These are phyloP conservation scores for Pyrenochaeta sp. DNA, from an alignment of 2,329 filamentous ascomycete species.

Conservation along the genomic window DNA sequence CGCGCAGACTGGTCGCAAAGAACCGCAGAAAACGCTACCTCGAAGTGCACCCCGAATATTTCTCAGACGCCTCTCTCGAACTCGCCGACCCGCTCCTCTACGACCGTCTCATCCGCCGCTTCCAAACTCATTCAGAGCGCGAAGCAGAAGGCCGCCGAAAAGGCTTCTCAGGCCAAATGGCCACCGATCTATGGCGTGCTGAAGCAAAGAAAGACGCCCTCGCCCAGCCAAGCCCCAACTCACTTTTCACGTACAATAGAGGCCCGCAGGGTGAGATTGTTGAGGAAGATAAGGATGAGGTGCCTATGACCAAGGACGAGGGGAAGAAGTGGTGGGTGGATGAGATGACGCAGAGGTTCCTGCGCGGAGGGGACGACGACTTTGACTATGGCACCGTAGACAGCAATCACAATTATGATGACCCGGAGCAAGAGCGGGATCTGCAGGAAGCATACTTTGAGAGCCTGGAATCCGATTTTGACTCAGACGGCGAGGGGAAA, in stretches of 20 bases:
- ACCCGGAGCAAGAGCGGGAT: conserved; percentile 67
- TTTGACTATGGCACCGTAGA: conserved; percentile 81
- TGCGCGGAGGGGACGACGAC: conserved; percentile 77
- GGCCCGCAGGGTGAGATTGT: conserved; percentile 65
- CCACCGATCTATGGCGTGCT: conserved; percentile 78
- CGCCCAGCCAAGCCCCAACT: conserved; percentile 60
- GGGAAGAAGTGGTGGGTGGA: conserved; percentile 74
- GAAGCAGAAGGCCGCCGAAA: conserved; percentile 76
- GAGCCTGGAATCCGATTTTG: conserved; percentile 76
- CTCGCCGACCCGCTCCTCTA: conserved; percentile 80
- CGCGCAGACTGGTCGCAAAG: conserved; percentile 64
- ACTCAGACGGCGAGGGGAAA: conserved; percentile 55
- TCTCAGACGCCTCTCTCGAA: conserved; percentile 67
- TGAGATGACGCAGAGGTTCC: conserved; percentile 77
- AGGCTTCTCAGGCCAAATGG: conserved; percentile 80
- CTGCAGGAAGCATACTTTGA: conserved; percentile 82
- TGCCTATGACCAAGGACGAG: conserved; percentile 68
- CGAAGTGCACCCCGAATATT: conserved; percentile 75
- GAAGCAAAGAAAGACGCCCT: conserved; percentile 77
- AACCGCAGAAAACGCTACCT: conserved; percentile 83
- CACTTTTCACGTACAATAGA: conserved; percentile 59
- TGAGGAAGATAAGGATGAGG: conserved; percentile 66
- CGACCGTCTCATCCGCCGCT: conserved; percentile 78
- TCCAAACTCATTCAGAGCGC: conserved; percentile 76
- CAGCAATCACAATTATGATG: conserved; percentile 75